A percentile compares a stretch with the other conserved stretches of the same genome.
Conservation (phyloP, 1,284 basidiomycete species). For the Rhodofomes roseus region DNA sequence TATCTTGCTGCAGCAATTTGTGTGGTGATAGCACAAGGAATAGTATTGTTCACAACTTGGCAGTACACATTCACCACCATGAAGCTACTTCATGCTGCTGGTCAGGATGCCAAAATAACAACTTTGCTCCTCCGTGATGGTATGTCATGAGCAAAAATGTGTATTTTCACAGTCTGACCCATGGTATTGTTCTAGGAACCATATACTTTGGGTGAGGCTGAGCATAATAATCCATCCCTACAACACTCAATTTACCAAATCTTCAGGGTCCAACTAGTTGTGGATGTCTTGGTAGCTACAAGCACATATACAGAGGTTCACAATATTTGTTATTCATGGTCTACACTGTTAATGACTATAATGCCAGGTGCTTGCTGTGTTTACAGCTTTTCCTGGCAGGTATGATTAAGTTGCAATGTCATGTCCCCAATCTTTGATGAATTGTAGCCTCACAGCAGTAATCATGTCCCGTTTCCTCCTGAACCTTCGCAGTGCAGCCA, state of each 20-base stretch:
- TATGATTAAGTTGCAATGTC: too few relatives aligned
- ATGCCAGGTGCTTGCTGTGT: too few relatives aligned
- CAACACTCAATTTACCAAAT: not conserved
- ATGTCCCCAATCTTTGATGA: too few relatives aligned
- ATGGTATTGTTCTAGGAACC: not conserved
- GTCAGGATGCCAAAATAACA: not conserved
- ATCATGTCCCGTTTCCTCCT: not conserved
- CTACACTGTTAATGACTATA: too few relatives aligned
- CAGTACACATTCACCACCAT: not conserved
- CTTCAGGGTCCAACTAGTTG: not conserved
- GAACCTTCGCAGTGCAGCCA: not conserved
- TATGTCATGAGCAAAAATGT: not conserved
- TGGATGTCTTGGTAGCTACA: too few relatives aligned
- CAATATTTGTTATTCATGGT: too few relatives aligned
- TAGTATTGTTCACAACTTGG: not conserved
- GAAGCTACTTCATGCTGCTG: not conserved
- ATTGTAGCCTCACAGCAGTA: not conserved
- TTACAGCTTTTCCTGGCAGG: too few relatives aligned
- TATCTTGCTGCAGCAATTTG: not conserved
- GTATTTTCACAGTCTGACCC: too few relatives aligned
- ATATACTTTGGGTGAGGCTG: not conserved
- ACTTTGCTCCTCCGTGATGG: not conserved
- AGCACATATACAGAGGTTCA: too few relatives aligned
- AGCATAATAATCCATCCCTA: not conserved
- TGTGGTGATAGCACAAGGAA: not conserved